Evolutionary conservation across 176 grass and related monocot species (phyloP).

Genomic region (Hsuehochloa calcarea): DNA sequence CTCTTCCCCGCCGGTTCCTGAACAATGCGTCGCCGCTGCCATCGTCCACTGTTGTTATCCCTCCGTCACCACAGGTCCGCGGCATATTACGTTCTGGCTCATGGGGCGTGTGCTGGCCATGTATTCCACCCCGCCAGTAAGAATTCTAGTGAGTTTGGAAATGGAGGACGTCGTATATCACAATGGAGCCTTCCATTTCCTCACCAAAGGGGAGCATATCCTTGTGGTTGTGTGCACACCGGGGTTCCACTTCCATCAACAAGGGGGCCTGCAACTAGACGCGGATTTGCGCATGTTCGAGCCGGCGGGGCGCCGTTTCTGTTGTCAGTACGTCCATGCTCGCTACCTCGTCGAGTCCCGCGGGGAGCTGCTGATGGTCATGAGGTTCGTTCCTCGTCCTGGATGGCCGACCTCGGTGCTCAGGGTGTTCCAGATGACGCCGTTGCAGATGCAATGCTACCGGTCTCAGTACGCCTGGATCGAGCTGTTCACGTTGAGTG

Average conservation of each 20-base stretch:
- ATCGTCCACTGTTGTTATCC: neutral
- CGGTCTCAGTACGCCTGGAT: neutral
- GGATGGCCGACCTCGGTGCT: neutral
- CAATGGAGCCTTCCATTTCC: neutral
- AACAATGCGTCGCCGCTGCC: neutral
- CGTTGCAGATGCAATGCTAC: too few species aligned
- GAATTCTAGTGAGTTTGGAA: neutral
- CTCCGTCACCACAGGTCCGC: neutral
- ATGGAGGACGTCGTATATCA: neutral
- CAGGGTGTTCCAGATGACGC: neutral
- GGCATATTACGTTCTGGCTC: neutral
- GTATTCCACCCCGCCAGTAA: neutral
- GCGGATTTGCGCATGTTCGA: too few species aligned
- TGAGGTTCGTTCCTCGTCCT: neutral
- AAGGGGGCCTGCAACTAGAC: neutral
- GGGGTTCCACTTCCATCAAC: neutral
- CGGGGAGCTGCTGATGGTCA: neutral
- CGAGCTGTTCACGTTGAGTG: neutral
- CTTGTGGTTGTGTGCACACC: neutral
- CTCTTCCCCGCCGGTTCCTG: neutral
- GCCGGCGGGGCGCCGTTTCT: neutral
- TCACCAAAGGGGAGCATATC: neutral
- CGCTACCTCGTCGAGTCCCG: conserved; percentile 7
- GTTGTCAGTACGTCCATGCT: neutral
- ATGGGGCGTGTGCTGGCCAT: neutral